Evolutionary conservation across 768 basidiomycete species (phyloP).

Genomic region (Xanthoconium stramineum): DNA sequence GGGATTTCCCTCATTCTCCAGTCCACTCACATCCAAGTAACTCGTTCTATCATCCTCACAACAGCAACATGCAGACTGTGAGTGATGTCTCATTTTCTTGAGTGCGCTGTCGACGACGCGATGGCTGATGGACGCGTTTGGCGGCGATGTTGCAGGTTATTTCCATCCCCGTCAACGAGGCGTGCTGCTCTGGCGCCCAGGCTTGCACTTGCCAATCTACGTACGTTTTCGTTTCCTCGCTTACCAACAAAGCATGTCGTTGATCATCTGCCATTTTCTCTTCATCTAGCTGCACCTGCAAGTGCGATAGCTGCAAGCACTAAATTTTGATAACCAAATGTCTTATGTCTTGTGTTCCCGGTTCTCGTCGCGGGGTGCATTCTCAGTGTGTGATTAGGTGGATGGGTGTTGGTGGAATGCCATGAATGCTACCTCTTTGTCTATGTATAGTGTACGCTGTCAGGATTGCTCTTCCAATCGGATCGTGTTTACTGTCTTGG

Average conservation of each 20-base stretch:
- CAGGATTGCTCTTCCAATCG: neutral
- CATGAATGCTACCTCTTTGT: neutral
- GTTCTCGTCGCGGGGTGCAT: neutral
- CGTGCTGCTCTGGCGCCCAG: constrained; percentile 14
- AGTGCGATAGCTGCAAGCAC: constrained; percentile 19
- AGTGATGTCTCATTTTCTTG: neutral
- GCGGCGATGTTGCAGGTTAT: constrained; percentile 1
- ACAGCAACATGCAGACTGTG: constrained; percentile 20
- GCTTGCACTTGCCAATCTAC: constrained; percentile 13
- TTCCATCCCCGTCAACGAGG: constrained; percentile 16
- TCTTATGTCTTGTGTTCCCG: neutral
- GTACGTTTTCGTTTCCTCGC: constrained; percentile 1
- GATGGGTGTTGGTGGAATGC: neutral
- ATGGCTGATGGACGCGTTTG: neutral
- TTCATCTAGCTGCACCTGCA: constrained; percentile 14
- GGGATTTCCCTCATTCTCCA: neutral
- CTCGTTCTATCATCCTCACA: neutral
- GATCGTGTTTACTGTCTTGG: neutral
- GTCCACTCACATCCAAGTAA: neutral
- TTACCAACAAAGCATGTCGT: neutral
- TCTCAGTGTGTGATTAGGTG: neutral
- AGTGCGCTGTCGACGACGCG: neutral
- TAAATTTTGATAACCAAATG: neutral
- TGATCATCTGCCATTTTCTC: neutral
- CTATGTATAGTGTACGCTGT: neutral